Conservation (phyloP, 2,329 filamentous ascomycete species). For the Chaetomium globosum region DNA sequence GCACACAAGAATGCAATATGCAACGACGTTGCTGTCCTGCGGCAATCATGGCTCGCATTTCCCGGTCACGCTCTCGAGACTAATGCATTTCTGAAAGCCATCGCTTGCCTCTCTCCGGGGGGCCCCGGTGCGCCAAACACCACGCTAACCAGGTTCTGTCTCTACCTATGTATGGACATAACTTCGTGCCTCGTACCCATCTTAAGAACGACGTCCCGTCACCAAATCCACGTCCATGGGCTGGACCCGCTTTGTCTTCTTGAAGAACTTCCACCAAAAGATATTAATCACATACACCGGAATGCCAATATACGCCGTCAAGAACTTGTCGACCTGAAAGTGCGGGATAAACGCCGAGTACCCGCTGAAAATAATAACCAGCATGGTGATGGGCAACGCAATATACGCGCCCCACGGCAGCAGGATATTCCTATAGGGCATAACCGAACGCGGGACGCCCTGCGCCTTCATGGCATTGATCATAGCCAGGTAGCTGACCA, state of each 20-base stretch:
- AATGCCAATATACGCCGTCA: slow-evolving; percentile 57
- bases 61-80: not conserved
- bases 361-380: slow-evolving; percentile 64
- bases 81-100: not conserved
- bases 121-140: not conserved
- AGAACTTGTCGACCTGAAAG: slow-evolving; percentile 64
- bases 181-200: not conserved
- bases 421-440: slow-evolving; percentile 46
- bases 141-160: not conserved
- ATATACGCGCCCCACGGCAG: slow-evolving; percentile 47
- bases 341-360: slow-evolving; percentile 65
- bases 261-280: slow-evolving; percentile 64
- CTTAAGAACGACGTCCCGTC: slow-evolving; percentile 48
- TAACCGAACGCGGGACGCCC: slow-evolving; percentile 40
- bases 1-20: not conserved
- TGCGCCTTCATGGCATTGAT: slow-evolving; percentile 45
- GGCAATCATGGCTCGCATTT: slow-evolving; percentile 1
- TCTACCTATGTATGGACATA: not conserved
- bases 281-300: slow-evolving; percentile 57
- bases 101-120: not conserved
- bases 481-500: slow-evolving; percentile 47
- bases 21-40: not conserved
- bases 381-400: slow-evolving; percentile 39
- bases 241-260: slow-evolving; percentile 57
- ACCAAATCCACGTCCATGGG: slow-evolving; percentile 60